Conservation (phyloP, 345 rosid species). For the Citrus australasica region DNA sequence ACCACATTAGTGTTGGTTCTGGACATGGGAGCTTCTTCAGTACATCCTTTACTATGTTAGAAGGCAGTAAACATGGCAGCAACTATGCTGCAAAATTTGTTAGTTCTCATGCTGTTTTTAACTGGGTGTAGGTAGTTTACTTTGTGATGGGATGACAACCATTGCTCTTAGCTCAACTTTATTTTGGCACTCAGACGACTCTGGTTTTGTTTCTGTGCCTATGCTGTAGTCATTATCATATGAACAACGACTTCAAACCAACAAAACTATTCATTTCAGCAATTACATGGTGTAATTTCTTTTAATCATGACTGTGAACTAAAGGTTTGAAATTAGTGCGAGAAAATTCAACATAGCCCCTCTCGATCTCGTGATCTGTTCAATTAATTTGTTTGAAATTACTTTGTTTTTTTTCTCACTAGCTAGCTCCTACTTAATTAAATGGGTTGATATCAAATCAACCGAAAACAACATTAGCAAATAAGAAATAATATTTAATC, state of each 20-base stretch:
- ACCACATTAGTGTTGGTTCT: not conserved
- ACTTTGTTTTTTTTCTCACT: not conserved
- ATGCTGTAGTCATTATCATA: not conserved
- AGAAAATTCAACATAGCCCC: conserved; percentile 13
- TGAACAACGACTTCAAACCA: not conserved
- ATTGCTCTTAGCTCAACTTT: not conserved
- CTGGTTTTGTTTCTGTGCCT: not conserved
- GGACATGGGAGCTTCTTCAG: not conserved
- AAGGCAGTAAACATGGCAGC: not conserved
- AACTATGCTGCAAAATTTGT: not conserved
- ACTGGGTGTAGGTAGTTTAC: not conserved
- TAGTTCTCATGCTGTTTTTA: not conserved
- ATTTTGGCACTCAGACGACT: not conserved
- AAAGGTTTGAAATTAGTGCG: conserved; percentile 20
- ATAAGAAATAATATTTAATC: not conserved
- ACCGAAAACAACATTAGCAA: conserved; percentile 15
- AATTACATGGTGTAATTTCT: not conserved
- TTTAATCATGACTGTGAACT: not conserved
- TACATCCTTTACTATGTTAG: not conserved
- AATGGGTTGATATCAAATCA: conserved; percentile 25
- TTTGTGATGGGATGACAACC: not conserved
- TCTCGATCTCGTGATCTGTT: conserved; percentile 1
- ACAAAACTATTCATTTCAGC: not conserved
- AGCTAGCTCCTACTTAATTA: conserved; percentile 22
- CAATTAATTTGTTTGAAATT: not conserved